Percentiles rank a stretch among this genome's conserved stretches.
These are phyloP conservation scores for Trichoderma brevicompactum DNA, from an alignment of 2,329 filamentous ascomycete genomes.

Conservation along the genomic window DNA sequence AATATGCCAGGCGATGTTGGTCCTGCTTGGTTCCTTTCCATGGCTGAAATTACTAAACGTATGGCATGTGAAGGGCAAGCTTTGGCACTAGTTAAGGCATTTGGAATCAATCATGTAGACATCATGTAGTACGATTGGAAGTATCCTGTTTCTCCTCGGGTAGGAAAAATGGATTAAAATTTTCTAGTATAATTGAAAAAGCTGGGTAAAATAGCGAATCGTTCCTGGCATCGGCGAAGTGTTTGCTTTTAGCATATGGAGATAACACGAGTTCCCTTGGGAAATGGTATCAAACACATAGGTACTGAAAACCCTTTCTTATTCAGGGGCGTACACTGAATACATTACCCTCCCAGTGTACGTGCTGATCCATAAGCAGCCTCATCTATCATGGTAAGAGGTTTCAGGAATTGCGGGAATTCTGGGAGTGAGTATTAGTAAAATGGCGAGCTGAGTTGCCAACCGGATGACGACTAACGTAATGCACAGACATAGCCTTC, in stretches of 20 bases:
- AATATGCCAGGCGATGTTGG: not conserved
- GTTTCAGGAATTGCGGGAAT: not conserved
- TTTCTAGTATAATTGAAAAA: not conserved
- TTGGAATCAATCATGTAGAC: not conserved
- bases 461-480: not conserved
- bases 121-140: not conserved
- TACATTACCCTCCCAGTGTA: not conserved
- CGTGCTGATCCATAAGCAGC: not conserved
- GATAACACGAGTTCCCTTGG: not conserved
- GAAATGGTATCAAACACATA: not conserved
- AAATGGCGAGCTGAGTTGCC: too few relatives aligned
- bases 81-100: not conserved
- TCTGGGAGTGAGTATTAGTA: not conserved
- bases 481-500: not conserved
- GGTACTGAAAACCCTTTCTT: not conserved
- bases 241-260: not conserved
- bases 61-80: not conserved
- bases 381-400: slow-evolving; percentile 7
- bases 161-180: not conserved
- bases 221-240: slow-evolving; percentile 4
- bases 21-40: slow-evolving; percentile 1
- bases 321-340: not conserved
- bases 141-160: not conserved
- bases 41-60: not conserved
- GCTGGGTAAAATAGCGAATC: not conserved